Conservation (phyloP, 805 yeast genomes). For the Citeromyces nyonsensis region DNA sequence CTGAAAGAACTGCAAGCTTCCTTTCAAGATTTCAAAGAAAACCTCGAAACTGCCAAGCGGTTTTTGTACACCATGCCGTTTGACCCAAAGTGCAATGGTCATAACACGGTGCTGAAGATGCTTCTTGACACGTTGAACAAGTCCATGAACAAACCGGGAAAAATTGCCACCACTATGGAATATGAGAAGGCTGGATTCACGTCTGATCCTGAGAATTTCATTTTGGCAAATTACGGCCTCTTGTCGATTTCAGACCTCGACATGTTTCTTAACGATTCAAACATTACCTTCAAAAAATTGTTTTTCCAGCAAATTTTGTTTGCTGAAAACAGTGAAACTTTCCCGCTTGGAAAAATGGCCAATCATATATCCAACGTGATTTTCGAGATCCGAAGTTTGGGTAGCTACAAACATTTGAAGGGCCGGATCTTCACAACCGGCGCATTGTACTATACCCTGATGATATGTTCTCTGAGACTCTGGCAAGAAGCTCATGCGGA, state of each 20-base stretch:
- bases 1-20: constrained; percentile 6
- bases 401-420: constrained; percentile 20
- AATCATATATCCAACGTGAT: constrained; percentile 14
- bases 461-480: constrained; percentile 39
- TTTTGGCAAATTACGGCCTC: constrained; percentile 27
- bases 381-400: constrained; percentile 4
- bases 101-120: constrained; percentile 22
- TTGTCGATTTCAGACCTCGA: constrained; percentile 37
- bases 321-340: constrained; percentile 29
- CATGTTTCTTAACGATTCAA: constrained; percentile 37
- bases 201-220: constrained; percentile 23
- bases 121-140: constrained; percentile 21
- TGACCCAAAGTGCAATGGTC: constrained; percentile 21
- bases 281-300: constrained; percentile 43
- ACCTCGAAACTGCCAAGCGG: constrained; percentile 20
- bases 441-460: constrained; percentile 34
- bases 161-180: constrained; percentile 24
- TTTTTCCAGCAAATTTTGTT: constrained; percentile 53
- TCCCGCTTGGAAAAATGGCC: constrained; percentile 30
- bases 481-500: constrained; percentile 55
- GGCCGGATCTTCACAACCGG: constrained; percentile 32
- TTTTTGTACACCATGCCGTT: constrained; percentile 18
- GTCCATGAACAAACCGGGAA: constrained; percentile 23
- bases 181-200: constrained; percentile 30
- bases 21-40: constrained; percentile 5